These are phyloP conservation scores for Pneumocystis oryctolagi DNA, from an alignment of 1,139 yeast genomes.

Conservation along the genomic window DNA sequence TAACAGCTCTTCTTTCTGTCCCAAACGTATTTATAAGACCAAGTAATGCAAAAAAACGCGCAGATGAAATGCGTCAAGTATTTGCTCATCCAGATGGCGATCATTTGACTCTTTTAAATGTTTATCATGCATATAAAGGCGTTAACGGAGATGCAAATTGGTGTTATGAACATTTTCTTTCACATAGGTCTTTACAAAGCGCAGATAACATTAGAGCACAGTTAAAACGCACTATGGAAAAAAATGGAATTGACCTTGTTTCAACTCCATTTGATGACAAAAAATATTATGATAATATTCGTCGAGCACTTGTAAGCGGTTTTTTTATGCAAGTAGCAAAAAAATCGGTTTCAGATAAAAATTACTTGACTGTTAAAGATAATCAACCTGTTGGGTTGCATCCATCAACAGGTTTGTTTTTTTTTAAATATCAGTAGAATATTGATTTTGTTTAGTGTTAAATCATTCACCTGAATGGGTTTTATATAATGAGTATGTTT, in stretches of 20 bases:
- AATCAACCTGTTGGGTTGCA: conserved; percentile 90
- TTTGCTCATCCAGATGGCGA: conserved; percentile 95
- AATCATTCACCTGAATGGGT: conserved; percentile 76
- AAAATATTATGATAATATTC: conserved; percentile 50
- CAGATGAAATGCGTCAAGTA: conserved; percentile 76
- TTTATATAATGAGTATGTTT: conserved; percentile 54
- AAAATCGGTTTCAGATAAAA: conserved; percentile 57
- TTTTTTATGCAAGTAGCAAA: conserved; percentile 98
- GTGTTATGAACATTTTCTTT: conserved; percentile 84
- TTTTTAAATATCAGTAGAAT: neutral
- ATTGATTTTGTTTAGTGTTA: neutral
- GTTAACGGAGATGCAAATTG: conserved; percentile 40
- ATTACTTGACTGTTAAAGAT: conserved; percentile 79
- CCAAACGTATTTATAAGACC: conserved; percentile 95
- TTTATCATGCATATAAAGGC: conserved; percentile 65
- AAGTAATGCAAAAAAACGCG: conserved; percentile 68
- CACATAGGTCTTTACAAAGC: conserved; percentile 64
- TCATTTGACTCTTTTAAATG: conserved; percentile 79
- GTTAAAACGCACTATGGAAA: conserved; percentile 67
- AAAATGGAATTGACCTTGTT: conserved; percentile 56
- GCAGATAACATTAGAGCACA: conserved; percentile 81
- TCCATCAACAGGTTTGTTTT: conserved; percentile 74
- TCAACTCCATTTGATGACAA: conserved; percentile 59
- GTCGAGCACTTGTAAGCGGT: conserved; percentile 82
- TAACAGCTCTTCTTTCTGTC: conserved; percentile 80